A percentile compares a stretch with the other conserved stretches of the same genome.
These are phyloP conservation scores for Camillea tinctor DNA, from an alignment of 2,329 filamentous ascomycete genomes.

Conservation along the genomic window DNA sequence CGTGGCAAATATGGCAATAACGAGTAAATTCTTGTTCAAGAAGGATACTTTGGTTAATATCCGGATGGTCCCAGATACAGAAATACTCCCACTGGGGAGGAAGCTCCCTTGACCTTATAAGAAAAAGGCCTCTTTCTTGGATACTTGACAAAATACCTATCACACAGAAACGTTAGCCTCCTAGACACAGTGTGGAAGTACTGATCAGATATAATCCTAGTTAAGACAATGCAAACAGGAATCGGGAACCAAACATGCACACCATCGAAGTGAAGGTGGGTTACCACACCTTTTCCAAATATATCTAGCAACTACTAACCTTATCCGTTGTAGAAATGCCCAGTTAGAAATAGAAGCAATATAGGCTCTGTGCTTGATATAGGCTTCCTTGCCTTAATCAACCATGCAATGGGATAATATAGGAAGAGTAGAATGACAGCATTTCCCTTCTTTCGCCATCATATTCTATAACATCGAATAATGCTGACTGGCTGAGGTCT, in stretches of 20 bases:
- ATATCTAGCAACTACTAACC: not conserved
- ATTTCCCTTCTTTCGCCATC: not conserved
- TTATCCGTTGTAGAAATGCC: slow-evolving; percentile 2
- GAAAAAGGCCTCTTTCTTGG: too few relatives aligned
- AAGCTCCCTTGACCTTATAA: not conserved
- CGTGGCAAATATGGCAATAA: not conserved
- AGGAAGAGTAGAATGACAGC: not conserved
- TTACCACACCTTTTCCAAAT: not conserved
- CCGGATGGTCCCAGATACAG: not conserved
- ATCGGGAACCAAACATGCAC: not conserved
- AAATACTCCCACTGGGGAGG: not conserved
- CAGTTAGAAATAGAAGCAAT: not conserved
- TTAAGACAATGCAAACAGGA: not conserved
- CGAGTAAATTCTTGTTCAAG: not conserved
- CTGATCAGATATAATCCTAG: not conserved
- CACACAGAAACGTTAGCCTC: not conserved
- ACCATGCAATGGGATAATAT: not conserved
- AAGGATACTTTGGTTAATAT: not conserved
- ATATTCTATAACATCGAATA: not conserved
- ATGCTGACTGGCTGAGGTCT: not conserved
- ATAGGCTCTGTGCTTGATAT: not conserved
- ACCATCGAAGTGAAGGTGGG: not conserved
- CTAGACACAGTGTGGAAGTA: not conserved
- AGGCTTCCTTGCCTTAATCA: not conserved
- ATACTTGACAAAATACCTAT: not conserved